phyloP scores from a whole-genome alignment of 2,329 filamentous ascomycete genomes.

The Calonectria montana region DNA sequence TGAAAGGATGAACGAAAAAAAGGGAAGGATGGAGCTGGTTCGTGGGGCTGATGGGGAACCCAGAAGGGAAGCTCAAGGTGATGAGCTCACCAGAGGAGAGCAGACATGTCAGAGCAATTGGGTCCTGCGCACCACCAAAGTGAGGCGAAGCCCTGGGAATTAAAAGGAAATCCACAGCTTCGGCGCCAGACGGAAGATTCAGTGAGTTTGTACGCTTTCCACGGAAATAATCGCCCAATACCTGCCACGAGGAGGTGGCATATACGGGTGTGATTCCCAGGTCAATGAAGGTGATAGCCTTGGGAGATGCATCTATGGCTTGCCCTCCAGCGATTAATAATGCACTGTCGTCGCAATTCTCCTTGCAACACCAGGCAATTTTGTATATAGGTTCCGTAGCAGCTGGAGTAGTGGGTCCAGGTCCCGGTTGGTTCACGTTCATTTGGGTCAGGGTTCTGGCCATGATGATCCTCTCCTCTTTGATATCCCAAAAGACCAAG shows the following conservation, averaged over 20 bases:
- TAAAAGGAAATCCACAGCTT: conserved; percentile 83
- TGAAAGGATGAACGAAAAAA: conserved; percentile 90
- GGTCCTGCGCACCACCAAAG: conserved; percentile 89
- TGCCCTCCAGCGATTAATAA: conserved; percentile 88
- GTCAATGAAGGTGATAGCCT: conserved; percentile 89
- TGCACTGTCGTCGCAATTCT: conserved; percentile 92
- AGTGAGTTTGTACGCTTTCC: conserved; percentile 80
- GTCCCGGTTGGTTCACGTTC: conserved; percentile 76
- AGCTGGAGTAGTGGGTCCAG: conserved; percentile 62
- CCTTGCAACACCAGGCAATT: conserved; percentile 93
- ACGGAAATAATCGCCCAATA: conserved; percentile 81
- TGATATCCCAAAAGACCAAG: conserved; percentile 93
- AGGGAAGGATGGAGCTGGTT: conserved; percentile 92
- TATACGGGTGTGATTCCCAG: conserved; percentile 90
- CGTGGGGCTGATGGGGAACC: conserved; percentile 89
- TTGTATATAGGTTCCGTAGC: conserved; percentile 80
- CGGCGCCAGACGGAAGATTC: conserved; percentile 79
- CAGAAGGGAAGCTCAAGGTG: conserved; percentile 91
- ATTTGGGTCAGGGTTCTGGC: conserved; percentile 83
- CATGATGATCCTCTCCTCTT: conserved; percentile 85
- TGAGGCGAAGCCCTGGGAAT: conserved; percentile 87
- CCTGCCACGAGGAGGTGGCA: conserved; percentile 90
- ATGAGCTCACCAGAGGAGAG: conserved; percentile 89
- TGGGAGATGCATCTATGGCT: conserved; percentile 72
- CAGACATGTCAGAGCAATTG: conserved; percentile 83